Evolutionary conservation across 768 basidiomycete species (phyloP), one percentile per base, ranked within the genome.

Genomic region (Mycena filopes): DNA sequence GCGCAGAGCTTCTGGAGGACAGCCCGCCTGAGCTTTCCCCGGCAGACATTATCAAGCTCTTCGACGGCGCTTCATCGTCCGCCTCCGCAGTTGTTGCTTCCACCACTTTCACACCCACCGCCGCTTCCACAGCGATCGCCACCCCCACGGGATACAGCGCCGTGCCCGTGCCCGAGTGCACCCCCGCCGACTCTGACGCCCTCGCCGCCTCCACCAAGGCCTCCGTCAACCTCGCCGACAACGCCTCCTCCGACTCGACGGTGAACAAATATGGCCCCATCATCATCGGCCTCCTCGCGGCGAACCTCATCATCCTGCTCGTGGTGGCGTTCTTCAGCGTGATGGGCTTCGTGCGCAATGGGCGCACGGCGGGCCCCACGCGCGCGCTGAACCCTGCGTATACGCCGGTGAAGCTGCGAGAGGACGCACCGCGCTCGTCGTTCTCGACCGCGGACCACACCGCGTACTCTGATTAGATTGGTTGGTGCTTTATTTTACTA

Each of bases 11-110:
- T 1, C 68, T 79, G 45, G 70, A 71, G 8, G 21, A 36, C 12
- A 64, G 71, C 6, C 74, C 73, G 23, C 70, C 72, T 0, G 77
- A 78, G 62, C 69, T 78, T 40, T 55, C 72, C 4, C 77, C 77
- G 4, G 49, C 69, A 10, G 66, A 70, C 9, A 62, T 76, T 29
- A 65, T 77, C 31, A 46, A 41, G 1, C 42, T 72, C 21, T 63
- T 72, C 20, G 68, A 64, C 36, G 67, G 67, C 36, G 4, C 36
- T 15, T 3, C 63, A 7, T 51, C 53, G 1, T 45, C 63, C 5
- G 25, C 18, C n/a, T 49, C 62, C 0, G 47, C 56, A 5, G 48
- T n/a, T 20, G 31, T 55, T 9, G 7, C 61, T 4, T 29, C 55
- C 13, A 21, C 43, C 3, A 10, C 28, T 9, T 20, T 50, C 6